Conservation (phyloP, 176 grass and related monocot genomes). For the bread wheat (Triticum aestivum) region DNA sequence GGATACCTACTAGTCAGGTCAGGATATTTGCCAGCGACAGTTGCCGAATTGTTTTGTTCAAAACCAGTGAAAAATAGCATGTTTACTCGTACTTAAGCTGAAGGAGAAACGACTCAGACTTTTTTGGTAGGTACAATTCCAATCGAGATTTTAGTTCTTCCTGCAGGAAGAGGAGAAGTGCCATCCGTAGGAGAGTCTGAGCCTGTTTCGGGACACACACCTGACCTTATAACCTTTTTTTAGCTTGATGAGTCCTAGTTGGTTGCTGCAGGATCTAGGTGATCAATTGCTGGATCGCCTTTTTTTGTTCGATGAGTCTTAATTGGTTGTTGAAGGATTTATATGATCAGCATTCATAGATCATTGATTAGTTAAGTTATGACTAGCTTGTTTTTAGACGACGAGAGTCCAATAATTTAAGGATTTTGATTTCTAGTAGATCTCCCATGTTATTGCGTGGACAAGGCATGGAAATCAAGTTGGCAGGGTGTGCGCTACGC, state of each 20-base stretch:
- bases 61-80: background rate
- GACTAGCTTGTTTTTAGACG: too few relatives aligned
- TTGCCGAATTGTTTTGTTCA: background rate
- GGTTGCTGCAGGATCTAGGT: background rate
- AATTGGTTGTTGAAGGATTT: too few relatives aligned
- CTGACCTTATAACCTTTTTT: background rate
- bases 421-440: background rate
- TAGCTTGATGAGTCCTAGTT: background rate
- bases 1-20: too few relatives aligned
- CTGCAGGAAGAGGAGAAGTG: background rate
- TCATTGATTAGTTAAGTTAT: background rate
- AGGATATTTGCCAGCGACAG: background rate
- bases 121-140: background rate
- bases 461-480: background rate
- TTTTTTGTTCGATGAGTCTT: too few relatives aligned
- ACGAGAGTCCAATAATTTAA: background rate
- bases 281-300: background rate
- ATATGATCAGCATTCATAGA: too few relatives aligned
- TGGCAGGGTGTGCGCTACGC: background rate
- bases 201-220: background rate
- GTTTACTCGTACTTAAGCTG: background rate
- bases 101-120: background rate
- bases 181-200: background rate
- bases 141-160: background rate
- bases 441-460: background rate